Percentiles rank a stretch among this genome's conserved stretches.
phyloP scores from a whole-genome alignment of 2,329 filamentous ascomycete genomes.

The Arthrinium phaeospermum region DNA sequence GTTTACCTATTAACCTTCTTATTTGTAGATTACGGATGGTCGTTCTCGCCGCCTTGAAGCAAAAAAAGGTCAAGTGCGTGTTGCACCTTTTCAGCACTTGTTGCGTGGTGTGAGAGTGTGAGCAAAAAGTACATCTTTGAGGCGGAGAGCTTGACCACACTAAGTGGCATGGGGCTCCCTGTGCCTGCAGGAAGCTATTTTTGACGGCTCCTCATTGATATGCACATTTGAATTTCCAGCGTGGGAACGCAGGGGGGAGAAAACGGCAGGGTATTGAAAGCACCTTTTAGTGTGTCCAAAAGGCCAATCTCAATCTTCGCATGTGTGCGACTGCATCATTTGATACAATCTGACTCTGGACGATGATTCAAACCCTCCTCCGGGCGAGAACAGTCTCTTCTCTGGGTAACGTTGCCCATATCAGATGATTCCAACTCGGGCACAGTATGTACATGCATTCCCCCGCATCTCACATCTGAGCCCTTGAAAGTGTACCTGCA shows the following conservation, averaged over 20 bases:
- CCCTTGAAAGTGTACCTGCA: conserved; percentile 14
- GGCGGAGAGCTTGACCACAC: conserved; percentile 7
- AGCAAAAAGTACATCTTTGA: not conserved
- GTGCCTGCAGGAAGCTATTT: conserved; percentile 12
- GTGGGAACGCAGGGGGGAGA: not conserved
- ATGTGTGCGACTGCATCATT: not conserved
- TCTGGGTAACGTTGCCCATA: not conserved
- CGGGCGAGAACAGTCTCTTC: not conserved
- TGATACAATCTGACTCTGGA: not conserved
- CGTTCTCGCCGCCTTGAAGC: not conserved
- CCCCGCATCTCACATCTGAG: conserved; percentile 11
- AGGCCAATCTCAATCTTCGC: not conserved
- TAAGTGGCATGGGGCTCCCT: not conserved
- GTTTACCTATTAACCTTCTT: not conserved
- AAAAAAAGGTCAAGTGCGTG: not conserved
- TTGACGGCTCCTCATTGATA: not conserved
- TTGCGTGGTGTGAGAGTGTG: no score
- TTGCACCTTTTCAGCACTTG: not conserved
- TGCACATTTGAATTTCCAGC: not conserved
- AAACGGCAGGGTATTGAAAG: not conserved
- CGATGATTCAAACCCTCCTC: not conserved
- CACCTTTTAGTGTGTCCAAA: not conserved
- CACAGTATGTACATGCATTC: not conserved
- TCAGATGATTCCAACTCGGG: not conserved
- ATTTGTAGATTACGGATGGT: not conserved